A percentile compares a stretch with the other conserved stretches of the same genome.
These are phyloP conservation scores for Diversispora epigaea DNA, from an alignment of 192 early-diverging fungal species.

Conservation along the genomic window DNA sequence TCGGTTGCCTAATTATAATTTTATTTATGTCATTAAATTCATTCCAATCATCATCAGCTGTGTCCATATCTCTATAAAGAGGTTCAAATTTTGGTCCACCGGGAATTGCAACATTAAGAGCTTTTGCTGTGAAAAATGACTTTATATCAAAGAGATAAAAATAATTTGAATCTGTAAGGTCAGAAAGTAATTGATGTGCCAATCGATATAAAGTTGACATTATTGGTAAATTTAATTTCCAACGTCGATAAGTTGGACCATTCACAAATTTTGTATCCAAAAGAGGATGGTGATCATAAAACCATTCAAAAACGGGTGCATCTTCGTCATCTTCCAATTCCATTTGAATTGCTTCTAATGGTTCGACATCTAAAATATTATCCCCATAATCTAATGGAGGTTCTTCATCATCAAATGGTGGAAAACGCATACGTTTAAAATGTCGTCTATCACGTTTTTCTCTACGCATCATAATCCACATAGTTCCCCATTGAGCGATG, in stretches of 20 bases:
- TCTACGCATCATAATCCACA: slow-evolving; percentile 99
- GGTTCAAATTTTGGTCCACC: slow-evolving; percentile 99
- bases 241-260: slow-evolving; percentile 84
- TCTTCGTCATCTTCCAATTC: slow-evolving; percentile 97
- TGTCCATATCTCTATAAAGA: slow-evolving; percentile 92
- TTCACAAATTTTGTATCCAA: slow-evolving; percentile 74
- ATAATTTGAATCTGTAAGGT: slow-evolving; percentile 94
- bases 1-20: slow-evolving; percentile 97
- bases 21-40: slow-evolving; percentile 99
- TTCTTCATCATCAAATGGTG: slow-evolving; percentile 99
- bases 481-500: slow-evolving; percentile 98
- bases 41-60: slow-evolving; percentile 99
- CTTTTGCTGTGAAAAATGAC: slow-evolving; percentile 96
- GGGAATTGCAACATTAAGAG: slow-evolving; percentile 96
- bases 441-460: slow-evolving; percentile 97
- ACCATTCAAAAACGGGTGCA: slow-evolving; percentile 86
- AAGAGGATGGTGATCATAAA: slow-evolving; percentile 96
- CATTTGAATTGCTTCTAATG: slow-evolving; percentile 98
- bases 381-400: slow-evolving; percentile 98
- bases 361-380: slow-evolving; percentile 97
- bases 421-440: slow-evolving; percentile 98
- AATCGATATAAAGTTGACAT: slow-evolving; percentile 95
- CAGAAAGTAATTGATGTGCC: slow-evolving; percentile 90
- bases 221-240: slow-evolving; percentile 88
- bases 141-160: slow-evolving; percentile 97